These are phyloP conservation scores for Paramyrothecium sp. DNA, from an alignment of 2,329 filamentous ascomycete species.

Conservation along the genomic window DNA sequence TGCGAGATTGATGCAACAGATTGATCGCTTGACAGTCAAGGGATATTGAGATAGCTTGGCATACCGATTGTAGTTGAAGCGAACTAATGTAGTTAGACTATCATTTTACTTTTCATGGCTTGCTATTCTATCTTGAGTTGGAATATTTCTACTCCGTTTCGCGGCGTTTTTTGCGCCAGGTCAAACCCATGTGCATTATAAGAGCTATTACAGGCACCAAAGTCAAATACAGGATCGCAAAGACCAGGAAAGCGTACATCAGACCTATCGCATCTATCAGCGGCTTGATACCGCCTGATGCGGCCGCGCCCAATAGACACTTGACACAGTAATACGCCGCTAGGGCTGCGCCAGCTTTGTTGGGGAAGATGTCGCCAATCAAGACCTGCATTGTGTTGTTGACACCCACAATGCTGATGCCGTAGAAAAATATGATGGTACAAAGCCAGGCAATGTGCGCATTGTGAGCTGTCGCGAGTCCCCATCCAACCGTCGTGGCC, in stretches of 20 bases:
- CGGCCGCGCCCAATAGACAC: constrained; percentile 12
- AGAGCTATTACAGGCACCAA: neutral
- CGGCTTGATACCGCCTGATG: neutral
- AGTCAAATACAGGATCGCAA: neutral
- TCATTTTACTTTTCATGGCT: too few species aligned
- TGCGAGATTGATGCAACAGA: neutral
- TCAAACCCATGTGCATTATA: neutral
- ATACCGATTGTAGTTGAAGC: too few species aligned
- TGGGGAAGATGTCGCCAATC: neutral
- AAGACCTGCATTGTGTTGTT: constrained; percentile 1
- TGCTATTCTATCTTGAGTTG: too few species aligned
- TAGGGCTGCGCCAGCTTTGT: neutral
- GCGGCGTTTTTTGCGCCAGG: neutral
- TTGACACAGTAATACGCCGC: neutral
- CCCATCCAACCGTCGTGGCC: neutral
- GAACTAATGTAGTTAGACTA: too few species aligned
- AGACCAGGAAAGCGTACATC: neutral
- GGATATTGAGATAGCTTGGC: too few species aligned
- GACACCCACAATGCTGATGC: neutral
- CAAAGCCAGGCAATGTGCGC: neutral
- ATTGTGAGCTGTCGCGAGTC: neutral
- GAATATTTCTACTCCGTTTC: neutral
- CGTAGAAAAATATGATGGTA: neutral
- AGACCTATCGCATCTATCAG: neutral
- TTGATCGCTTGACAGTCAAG: neutral